Conservation (phyloP, 805 yeast genomes). For the Saccharomycopsis capsularis region DNA sequence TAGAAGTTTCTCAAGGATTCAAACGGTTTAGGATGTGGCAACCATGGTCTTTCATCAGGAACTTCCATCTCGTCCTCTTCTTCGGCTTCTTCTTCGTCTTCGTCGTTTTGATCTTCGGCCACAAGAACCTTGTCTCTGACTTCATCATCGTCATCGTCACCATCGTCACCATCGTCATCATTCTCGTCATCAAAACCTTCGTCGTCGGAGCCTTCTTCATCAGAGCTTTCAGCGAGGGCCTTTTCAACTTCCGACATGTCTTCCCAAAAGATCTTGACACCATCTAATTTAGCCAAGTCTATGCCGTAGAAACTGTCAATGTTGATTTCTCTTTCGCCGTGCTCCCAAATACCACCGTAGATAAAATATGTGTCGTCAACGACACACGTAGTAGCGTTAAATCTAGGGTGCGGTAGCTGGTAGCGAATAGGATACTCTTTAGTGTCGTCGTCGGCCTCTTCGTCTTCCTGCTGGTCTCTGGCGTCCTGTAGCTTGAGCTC, state of each 20-base stretch:
- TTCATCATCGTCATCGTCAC: constrained; percentile 39
- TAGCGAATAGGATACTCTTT: constrained; percentile 49
- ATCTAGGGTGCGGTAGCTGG: constrained; percentile 79
- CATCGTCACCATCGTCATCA: constrained; percentile 63
- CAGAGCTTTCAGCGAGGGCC: constrained; percentile 55
- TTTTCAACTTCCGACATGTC: constrained; percentile 51
- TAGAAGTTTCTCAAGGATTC: constrained; percentile 81
- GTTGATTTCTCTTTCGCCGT: constrained; percentile 76
- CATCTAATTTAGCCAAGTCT: constrained; percentile 82
- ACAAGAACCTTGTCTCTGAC: constrained; percentile 35
- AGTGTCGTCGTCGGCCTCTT: constrained; percentile 32
- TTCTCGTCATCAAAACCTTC: constrained; percentile 61
- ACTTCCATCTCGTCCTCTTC: constrained; percentile 59
- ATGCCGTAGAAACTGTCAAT: constrained; percentile 82
- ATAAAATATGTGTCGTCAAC: constrained; percentile 78
- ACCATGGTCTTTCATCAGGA: constrained; percentile 93
- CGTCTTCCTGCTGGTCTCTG: constrained; percentile 30
- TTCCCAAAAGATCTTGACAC: constrained; percentile 87
- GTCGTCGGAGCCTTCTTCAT: constrained; percentile 54
- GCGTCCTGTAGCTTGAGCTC: constrained; percentile 33
- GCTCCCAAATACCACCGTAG: constrained; percentile 87
- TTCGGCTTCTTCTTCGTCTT: constrained; percentile 58
- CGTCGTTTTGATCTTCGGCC: constrained; percentile 53
- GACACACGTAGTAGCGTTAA: constrained; percentile 79
- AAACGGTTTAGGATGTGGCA: constrained; percentile 94